A percentile compares a stretch with the other conserved stretches of the same genome.
These are phyloP conservation scores for Capronia epimyces DNA, from an alignment of 2,329 filamentous ascomycete species.

Conservation along the genomic window DNA sequence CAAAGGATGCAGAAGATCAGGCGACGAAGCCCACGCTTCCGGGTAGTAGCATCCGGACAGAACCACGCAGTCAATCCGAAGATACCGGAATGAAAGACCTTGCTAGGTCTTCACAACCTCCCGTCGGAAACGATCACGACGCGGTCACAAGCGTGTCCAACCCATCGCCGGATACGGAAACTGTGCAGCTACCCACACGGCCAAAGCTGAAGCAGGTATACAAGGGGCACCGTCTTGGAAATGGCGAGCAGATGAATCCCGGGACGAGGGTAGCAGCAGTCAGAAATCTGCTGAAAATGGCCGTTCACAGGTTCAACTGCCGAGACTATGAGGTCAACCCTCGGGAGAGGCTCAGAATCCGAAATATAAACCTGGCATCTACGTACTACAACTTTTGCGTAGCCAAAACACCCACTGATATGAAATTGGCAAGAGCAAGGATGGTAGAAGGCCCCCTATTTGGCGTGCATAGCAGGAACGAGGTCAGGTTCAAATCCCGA, in stretches of 20 bases:
- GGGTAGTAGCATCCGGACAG: conserved; percentile 19
- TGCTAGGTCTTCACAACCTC: neutral
- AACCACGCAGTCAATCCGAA: conserved; percentile 13
- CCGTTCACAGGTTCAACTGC: conserved; percentile 54
- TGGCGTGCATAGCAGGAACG: conserved; percentile 50
- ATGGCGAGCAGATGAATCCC: conserved; percentile 55
- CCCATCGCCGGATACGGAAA: conserved; percentile 4
- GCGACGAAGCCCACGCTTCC: neutral
- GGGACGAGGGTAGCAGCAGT: conserved; percentile 53
- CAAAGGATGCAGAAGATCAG: conserved; percentile 24
- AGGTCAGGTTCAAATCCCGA: conserved; percentile 48
- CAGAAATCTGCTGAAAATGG: conserved; percentile 53
- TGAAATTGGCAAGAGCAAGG: conserved; percentile 48
- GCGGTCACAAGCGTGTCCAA: neutral
- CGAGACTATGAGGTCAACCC: conserved; percentile 45
- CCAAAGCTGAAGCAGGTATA: conserved; percentile 38
- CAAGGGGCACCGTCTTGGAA: conserved; percentile 54
- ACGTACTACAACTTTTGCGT: conserved; percentile 53
- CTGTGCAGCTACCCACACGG: conserved; percentile 17
- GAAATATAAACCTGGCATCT: conserved; percentile 45
- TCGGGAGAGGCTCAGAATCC: conserved; percentile 41
- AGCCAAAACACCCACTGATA: conserved; percentile 50
- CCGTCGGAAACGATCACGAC: neutral
- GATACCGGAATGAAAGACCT: conserved; percentile 14
- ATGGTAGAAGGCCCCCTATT: conserved; percentile 56